phyloP scores from a whole-genome alignment of 805 yeast species.

The Metschnikowia kunwiensis region DNA sequence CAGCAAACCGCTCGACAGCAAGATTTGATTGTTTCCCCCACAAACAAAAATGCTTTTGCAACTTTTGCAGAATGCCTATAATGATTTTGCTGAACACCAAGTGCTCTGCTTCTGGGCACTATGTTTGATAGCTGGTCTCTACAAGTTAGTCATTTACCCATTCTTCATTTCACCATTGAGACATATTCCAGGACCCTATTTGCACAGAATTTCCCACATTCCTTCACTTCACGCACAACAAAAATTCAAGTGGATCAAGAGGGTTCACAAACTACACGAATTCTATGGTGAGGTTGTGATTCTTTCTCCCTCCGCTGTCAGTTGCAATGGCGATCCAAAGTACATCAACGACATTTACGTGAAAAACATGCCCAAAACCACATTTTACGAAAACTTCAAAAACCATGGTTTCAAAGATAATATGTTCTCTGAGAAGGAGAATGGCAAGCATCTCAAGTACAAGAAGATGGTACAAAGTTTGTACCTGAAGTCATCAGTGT shows the following conservation, averaged over 20 bases:
- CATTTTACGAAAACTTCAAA: conserved; percentile 57
- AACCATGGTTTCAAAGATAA: conserved; percentile 53
- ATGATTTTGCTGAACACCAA: conserved; percentile 1
- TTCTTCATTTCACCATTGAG: conserved; percentile 48
- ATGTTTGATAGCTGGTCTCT: conserved; percentile 24
- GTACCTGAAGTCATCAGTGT: conserved; percentile 36
- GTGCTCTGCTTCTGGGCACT: conserved; percentile 3
- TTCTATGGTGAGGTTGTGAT: conserved; percentile 62
- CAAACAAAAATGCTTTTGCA: conserved; percentile 11
- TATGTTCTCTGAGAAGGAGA: conserved; percentile 55
- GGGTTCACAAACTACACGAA: conserved; percentile 48
- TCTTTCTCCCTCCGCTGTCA: conserved; percentile 58
- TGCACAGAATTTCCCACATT: conserved; percentile 43
- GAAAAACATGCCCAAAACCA: conserved; percentile 52
- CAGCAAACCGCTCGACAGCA: conserved; percentile 8
- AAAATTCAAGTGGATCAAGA: conserved; percentile 38
- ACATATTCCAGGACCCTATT: conserved; percentile 56
- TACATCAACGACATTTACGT: conserved; percentile 55
- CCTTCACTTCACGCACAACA: conserved; percentile 41
- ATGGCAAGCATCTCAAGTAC: conserved; percentile 29
- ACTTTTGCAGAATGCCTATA: neutral
- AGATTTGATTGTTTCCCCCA: conserved; percentile 4
- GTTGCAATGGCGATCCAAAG: conserved; percentile 50
- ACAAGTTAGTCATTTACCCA: conserved; percentile 43
- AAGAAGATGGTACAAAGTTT: conserved; percentile 31